Percentiles rank a stretch among this genome's conserved stretches.
Evolutionary conservation across 345 rosid genomes (phyloP).

Genomic region (Pugionium dolabratum): DNA sequence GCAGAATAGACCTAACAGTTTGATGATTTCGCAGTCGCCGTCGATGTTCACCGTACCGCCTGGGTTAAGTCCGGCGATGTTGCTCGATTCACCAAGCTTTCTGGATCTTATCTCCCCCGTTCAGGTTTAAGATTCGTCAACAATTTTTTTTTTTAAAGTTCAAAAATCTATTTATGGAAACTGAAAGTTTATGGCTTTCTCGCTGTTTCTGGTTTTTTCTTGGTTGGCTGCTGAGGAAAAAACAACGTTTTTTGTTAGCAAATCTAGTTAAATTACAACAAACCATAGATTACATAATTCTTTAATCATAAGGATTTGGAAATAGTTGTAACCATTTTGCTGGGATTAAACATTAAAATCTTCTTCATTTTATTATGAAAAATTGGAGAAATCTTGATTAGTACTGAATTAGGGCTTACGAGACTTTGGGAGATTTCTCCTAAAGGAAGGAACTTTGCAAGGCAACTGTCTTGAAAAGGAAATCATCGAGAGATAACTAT

Average conservation of each 20-base stretch:
- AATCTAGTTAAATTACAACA: constrained; percentile 19
- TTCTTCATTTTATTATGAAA: constrained; percentile 5
- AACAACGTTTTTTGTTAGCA: constrained; percentile 21
- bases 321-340: constrained; percentile 23
- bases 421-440: constrained; percentile 1
- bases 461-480: constrained; percentile 15
- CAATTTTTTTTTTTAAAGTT: background rate
- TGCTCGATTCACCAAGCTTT: constrained; percentile 71
- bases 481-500: constrained; percentile 3
- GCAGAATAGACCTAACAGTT: constrained; percentile 53
- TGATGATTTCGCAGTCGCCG: constrained; percentile 53
- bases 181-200: constrained; percentile 17
- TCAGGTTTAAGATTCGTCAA: constrained; percentile 50
- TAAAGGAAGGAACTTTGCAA: constrained; percentile 24
- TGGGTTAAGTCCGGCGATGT: constrained; percentile 55
- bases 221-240: constrained; percentile 28
- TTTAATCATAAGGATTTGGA: too few relatives aligned
- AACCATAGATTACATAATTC: constrained; percentile 4
- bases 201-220: constrained; percentile 34
- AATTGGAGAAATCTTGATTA: constrained; percentile 5
- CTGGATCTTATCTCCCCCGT: constrained; percentile 65
- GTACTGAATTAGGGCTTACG: constrained; percentile 15
- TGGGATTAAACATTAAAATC: constrained; percentile 1
- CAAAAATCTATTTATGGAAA: constrained; percentile 42
- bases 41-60: constrained; percentile 56